Base-by-base conservation (phyloP, 2,329 filamentous ascomycete genomes). In the Aphanocladium album region DNA sequence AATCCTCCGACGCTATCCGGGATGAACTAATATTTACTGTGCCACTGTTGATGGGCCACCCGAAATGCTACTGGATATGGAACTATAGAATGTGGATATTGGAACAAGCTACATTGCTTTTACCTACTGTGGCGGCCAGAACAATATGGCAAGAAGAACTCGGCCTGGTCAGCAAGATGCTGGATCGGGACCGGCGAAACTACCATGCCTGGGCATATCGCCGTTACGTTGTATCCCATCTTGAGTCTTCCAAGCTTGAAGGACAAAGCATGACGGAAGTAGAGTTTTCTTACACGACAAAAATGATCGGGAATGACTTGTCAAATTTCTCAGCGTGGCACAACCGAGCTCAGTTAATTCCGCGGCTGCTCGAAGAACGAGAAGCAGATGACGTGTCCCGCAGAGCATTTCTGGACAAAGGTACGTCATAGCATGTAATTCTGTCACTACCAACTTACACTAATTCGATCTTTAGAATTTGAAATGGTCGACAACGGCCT, bases 41-140 rank as follows among this genome's bases (percentile, higher is more conserved):
- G 45, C 90, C 91, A 0, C 82, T 99, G 21, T 83, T 99, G 54
- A 83, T 90, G 65, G 86, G 91, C 66, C 93, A 86, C 66, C 95
- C 95, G 7, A 99, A 99, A 74, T 98, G 95, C 80, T 99, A 99
- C 78, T 98, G 95, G 93, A 93, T 99, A 69, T 99, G 95, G 95
- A 96, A 96, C 67, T 93, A 97, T 74, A 88, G 95, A 30, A 76
- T 89, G 50, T 99, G 95, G 93, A 79, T 93, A 3, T 79, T 99
- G 16, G 79, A 88, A 59, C 84, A 91, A 72, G 87, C 87, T 37
- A 89, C 89, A 51, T 72, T 80, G 14, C 79, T 87, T 19, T 79
- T 96, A 11, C 82, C 85, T 2, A 64, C 74, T 1, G 61, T 77
- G 0, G 70, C 77, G 17, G 85, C 91, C 2, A 81, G 83, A 23